Evolutionary conservation across 257 asterid species (phyloP), one percentile per base, ranked within the genome.

Genomic region (Craterostigma plantagineum): DNA sequence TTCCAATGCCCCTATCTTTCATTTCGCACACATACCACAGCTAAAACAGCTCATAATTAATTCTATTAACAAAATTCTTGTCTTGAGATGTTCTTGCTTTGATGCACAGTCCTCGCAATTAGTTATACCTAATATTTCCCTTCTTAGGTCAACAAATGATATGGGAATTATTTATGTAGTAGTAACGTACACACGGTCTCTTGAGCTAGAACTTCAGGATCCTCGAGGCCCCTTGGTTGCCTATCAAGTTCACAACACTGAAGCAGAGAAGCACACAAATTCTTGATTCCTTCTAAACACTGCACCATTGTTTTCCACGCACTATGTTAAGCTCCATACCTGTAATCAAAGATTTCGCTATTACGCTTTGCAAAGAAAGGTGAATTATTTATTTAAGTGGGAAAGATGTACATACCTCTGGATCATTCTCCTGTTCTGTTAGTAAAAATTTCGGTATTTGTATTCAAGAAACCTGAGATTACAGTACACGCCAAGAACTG

Each of bases 121-220:
- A 36, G 15, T 17, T 16, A n/a, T 7, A 10, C 12, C 45, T 14
- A n/a, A 16, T 11, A 40, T 11, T n/a, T 40, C 10, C 13, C 14
- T 10, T 12, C 11, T 36, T 36, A 36, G 14, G 40, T 1, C 40
- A 36, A 2, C 3, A 36, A 9, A 36, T 36, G 3, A 10, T 9
- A 10, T 36, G 11, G 14, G 8, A 36, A 36, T 36, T 2, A 10
- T 9, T 36, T 12, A 36, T 4, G 36, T 9, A 18, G 35, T 38
- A 36, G 46, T 57, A 56, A 64, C 99, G 63, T 90, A 90, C 99
- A 90, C 64, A 83, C 99, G 16, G 99, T 90, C 77, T 83, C 96
- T 51, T 95, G 61, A 0, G 99, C 95, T 48, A 90, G 92, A 55
- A 90, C 70, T 61, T 83, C 94, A 51, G 95, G 99, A 68, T 90